Evolutionary conservation across 495 filamentous ascomycete species (phyloP).

Genomic region (Aspergillus homomorphus): DNA sequence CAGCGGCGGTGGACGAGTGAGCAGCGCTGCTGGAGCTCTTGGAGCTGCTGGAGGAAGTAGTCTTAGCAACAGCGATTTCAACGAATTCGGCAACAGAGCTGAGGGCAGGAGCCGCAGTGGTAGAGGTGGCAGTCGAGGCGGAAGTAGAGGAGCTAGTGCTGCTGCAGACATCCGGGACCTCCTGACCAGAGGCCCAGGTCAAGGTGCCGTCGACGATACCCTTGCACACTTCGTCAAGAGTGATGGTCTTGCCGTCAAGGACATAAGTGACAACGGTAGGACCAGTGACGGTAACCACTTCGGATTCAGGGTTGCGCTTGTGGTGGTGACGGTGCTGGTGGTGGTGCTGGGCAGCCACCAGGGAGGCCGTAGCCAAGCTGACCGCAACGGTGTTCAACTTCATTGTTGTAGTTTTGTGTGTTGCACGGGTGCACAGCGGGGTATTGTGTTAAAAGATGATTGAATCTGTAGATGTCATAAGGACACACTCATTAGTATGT

Average conservation of each 20-base stretch:
- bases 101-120: constrained; percentile 21
- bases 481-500: constrained; percentile 1
- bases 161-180: constrained; percentile 13
- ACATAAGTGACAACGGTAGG: constrained; percentile 59
- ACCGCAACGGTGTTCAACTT: constrained; percentile 46
- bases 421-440: background rate
- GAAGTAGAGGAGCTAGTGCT: constrained; percentile 32
- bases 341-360: constrained; percentile 45
- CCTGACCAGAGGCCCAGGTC: constrained; percentile 35
- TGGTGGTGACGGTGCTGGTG: constrained; percentile 42
- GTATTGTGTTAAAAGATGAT: constrained; percentile 7
- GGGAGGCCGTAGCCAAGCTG: constrained; percentile 44
- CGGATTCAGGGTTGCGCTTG: constrained; percentile 34
- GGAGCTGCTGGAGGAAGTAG: constrained; percentile 9
- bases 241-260: constrained; percentile 54
- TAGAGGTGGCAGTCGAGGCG: constrained; percentile 22
- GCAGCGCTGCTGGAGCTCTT: constrained; percentile 15
- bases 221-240: constrained; percentile 53
- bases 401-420: constrained; percentile 29
- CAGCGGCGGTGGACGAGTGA: constrained; percentile 18
- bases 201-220: constrained; percentile 56
- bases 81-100: constrained; percentile 28
- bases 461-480: background rate
- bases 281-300: constrained; percentile 43
- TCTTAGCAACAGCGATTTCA: constrained; percentile 23